A percentile compares a stretch with the other conserved stretches of the same genome.
Conservation (phyloP, 2,329 filamentous ascomycete species). For the Aspergillus fijiensis region DNA sequence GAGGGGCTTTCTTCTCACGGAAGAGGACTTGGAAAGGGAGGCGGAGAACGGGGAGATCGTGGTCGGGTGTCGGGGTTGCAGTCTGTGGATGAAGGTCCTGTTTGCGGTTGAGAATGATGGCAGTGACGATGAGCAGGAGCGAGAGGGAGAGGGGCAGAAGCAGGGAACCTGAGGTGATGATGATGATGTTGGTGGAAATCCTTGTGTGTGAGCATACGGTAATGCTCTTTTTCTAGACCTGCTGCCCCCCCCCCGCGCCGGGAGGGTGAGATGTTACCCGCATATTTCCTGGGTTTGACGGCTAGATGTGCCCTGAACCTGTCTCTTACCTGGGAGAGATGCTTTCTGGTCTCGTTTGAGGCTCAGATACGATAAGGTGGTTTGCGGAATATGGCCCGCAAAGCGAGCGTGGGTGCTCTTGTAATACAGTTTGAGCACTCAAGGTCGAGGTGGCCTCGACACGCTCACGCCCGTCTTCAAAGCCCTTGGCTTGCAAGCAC, state of each 20-base stretch:
- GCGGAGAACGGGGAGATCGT: constrained; percentile 56
- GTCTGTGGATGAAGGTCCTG: constrained; percentile 61
- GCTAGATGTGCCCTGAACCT: not conserved
- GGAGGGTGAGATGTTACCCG: not conserved
- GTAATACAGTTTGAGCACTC: not conserved
- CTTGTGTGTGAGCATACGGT: not conserved
- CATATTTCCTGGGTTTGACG: not conserved
- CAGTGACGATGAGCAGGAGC: constrained; percentile 1
- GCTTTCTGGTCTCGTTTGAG: not conserved
- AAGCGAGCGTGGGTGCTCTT: not conserved
- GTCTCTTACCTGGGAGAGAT: no score
- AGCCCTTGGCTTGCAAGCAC: not conserved
- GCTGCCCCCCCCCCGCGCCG: not conserved
- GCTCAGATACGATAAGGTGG: not conserved
- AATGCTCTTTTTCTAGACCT: not conserved
- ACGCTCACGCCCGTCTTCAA: not conserved
- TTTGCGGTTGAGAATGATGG: constrained; percentile 52
- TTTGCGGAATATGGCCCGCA: not conserved
- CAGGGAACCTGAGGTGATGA: constrained; percentile 14
- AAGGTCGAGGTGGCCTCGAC: not conserved
- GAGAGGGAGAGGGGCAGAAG: constrained; percentile 20
- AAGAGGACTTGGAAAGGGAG: constrained; percentile 54
- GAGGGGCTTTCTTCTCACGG: constrained; percentile 55
- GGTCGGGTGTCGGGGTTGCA: constrained; percentile 62
- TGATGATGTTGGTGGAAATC: not conserved